phyloP scores from a whole-genome alignment of 805 yeast species.

The Huiozyma sinensis region DNA sequence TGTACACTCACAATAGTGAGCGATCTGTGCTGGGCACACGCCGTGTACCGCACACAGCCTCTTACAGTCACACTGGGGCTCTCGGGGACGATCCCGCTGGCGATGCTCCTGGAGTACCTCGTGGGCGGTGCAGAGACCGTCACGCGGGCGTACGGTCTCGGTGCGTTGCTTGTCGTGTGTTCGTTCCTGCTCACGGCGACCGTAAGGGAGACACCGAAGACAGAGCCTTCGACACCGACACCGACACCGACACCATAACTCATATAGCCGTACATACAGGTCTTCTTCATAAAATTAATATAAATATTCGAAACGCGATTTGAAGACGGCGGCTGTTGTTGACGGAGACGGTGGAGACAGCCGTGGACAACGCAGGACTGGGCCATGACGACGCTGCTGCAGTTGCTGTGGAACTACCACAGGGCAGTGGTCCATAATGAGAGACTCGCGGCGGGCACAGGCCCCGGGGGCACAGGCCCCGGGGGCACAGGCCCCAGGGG shows the following conservation, averaged over 20 bases:
- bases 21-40: slow-evolving; percentile 89
- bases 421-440: slow-evolving; percentile 22
- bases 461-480: background rate
- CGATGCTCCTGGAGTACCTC: slow-evolving; percentile 80
- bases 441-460: slow-evolving; percentile 11
- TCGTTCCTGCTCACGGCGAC: slow-evolving; percentile 58
- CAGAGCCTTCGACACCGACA: no score
- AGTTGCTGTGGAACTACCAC: slow-evolving; percentile 20
- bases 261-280: no score
- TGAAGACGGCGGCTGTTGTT: no score
- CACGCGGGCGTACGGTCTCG: slow-evolving; percentile 51
- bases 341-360: background rate
- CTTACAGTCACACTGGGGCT: slow-evolving; percentile 87
- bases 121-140: slow-evolving; percentile 45
- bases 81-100: slow-evolving; percentile 85
- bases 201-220: no score
- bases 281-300: no score
- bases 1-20: slow-evolving; percentile 68
- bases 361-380: background rate
- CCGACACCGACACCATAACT: no score
- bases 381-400: slow-evolving; percentile 16
- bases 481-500: background rate
- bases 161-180: slow-evolving; percentile 64
- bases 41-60: slow-evolving; percentile 82
- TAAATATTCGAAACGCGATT: no score